Base-by-base conservation (phyloP, 306 rosid genomes). In the Citrullus mucosospermus region DNA sequence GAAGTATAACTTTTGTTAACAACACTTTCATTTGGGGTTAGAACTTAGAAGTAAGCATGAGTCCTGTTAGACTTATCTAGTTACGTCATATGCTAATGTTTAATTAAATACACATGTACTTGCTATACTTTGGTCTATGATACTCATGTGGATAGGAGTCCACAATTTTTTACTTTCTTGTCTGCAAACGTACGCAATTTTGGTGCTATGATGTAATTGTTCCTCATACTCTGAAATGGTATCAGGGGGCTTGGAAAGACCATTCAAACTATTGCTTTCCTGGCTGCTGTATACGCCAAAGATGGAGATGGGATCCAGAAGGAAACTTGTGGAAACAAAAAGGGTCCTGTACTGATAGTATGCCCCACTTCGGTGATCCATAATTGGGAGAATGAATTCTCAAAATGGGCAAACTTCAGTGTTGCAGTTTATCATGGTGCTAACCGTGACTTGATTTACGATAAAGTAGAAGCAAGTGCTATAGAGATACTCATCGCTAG, bases 211-310 rank as follows among this genome's bases (percentile, higher is more conserved):
- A 50, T 12, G 61, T 76, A 75, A 80, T 87, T 25, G 59, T 70
- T 38, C 39, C 67, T 74, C 84, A 70, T 28, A 38, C 41, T 83
- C 68, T 76, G 22, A 48, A 36, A 51, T 82, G 83, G 76, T 81
- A 85, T 88, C 85, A 94, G 98, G 98, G 98, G 97, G 65, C 92
- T 94, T 78, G 98, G 98, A 34, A 94, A 94, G 85, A 94, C 98
- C 73, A 92, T 92, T 84, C 98, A 94, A 79, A 83, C 96, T 56
- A 94, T 94, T 89, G 96, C 98, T 69, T 92, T 92, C 83, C 90
- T 94, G 80, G 92, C 97, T 86, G 97, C 97, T 53, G 84, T 94
- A 44, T 94, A 80, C 81, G 92, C 83, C 68, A 92, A 92, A 83
- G 93, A 90, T 51, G 87, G 89, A 55, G 91, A 89, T 50, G 71